A percentile compares a stretch with the other conserved stretches of the same genome.
These are phyloP conservation scores for Zygosaccharomyces pseudobailii DNA, from an alignment of 1,139 yeast genomes.

Conservation along the genomic window DNA sequence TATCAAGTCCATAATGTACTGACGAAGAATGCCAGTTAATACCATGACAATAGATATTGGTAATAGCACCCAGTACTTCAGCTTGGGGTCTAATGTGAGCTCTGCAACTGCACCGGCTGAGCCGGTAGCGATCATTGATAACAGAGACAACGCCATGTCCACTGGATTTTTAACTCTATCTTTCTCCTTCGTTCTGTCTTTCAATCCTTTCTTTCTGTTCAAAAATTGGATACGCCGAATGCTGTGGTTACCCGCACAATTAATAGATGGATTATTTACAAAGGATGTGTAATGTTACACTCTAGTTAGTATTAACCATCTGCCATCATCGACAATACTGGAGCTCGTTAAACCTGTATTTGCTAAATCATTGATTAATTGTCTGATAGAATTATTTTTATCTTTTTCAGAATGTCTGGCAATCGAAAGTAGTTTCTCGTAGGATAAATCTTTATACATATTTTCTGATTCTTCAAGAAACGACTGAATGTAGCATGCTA, in stretches of 20 bases:
- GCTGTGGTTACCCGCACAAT: background rate
- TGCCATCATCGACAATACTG: conserved; percentile 6
- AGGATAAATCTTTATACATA: conserved; percentile 21
- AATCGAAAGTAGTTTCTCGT: conserved; percentile 24
- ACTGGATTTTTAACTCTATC: no score
- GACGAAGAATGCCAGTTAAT: conserved; percentile 76
- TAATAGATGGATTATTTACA: background rate
- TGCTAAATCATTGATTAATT: conserved; percentile 14
- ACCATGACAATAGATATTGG: conserved; percentile 92
- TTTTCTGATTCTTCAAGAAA: conserved; percentile 21
- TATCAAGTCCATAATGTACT: conserved; percentile 58
- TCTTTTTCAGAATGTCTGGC: conserved; percentile 14
- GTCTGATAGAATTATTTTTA: conserved; percentile 8
- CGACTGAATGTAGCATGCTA: conserved; percentile 18
- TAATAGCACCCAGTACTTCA: conserved; percentile 84
- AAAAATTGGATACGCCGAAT: no score
- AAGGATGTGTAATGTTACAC: background rate
- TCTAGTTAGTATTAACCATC: conserved; percentile 18
- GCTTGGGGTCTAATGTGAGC: conserved; percentile 67
- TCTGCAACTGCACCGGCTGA: conserved; percentile 40
- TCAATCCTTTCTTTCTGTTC: no score
- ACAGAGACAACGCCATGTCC: conserved; percentile 1
- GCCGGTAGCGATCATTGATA: conserved; percentile 10
- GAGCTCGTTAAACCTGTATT: conserved; percentile 14
- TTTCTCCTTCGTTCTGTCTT: no score